Conservation (phyloP, 345 rosid genomes). For the Gossypium turneri region DNA sequence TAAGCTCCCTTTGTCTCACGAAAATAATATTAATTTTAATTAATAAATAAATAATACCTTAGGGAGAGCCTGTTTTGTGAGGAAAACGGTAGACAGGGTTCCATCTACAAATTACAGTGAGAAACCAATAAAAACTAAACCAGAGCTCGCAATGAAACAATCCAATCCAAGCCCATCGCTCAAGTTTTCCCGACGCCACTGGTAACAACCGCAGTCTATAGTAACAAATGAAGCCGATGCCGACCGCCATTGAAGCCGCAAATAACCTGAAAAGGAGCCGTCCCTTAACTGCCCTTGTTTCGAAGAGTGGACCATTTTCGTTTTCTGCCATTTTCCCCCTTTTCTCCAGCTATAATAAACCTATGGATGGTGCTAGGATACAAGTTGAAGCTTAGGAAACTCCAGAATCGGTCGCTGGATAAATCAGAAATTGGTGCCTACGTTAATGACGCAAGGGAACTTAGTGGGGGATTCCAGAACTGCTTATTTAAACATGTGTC, state of each 20-base stretch:
- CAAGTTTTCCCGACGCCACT: slow-evolving; percentile 3
- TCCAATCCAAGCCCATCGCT: slow-evolving; percentile 16
- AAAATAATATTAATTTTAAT: too few species aligned
- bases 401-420: too few species aligned
- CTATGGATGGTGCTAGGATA: too few species aligned
- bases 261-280: not conserved
- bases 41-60: not conserved
- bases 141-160: not conserved
- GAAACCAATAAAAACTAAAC: not conserved
- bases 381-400: too few species aligned
- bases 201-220: not conserved
- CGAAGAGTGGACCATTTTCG: not conserved
- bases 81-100: not conserved
- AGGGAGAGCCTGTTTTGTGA: not conserved
- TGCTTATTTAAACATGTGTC: too few species aligned
- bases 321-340: not conserved
- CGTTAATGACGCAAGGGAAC: too few species aligned
- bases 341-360: not conserved
- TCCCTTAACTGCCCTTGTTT: slow-evolving; percentile 5
- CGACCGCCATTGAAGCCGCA: not conserved
- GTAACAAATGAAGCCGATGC: not conserved
- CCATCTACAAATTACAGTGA: not conserved
- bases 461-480: too few species aligned
- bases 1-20: too few species aligned
- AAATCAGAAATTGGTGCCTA: too few species aligned